A percentile compares a stretch with the other conserved stretches of the same genome.
These are phyloP conservation scores for Kluyveromyces dobzhanskii DNA, from an alignment of 805 yeast genomes.

Conservation along the genomic window DNA sequence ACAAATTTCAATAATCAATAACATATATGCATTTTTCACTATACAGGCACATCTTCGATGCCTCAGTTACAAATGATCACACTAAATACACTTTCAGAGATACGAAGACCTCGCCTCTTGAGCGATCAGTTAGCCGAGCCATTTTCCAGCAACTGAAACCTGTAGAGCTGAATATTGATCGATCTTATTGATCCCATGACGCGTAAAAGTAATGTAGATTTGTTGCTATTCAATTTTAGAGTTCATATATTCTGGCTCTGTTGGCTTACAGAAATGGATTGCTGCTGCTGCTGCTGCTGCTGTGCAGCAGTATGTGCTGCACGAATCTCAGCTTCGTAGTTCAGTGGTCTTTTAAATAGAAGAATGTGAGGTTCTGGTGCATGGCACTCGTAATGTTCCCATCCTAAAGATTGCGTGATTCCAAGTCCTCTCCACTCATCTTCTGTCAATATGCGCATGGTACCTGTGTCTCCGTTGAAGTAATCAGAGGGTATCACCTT, in stretches of 20 bases:
- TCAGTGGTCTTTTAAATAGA: conserved; percentile 67
- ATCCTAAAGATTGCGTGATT: conserved; percentile 92
- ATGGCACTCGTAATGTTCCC: conserved; percentile 97
- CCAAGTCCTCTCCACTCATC: conserved; percentile 99
- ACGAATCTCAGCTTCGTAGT: conserved; percentile 37
- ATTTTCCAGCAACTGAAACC: too few species aligned
- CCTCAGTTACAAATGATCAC: too few species aligned
- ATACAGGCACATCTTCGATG: too few species aligned
- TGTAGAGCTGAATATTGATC: too few species aligned
- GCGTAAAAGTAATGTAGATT: too few species aligned
- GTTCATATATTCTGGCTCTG: conserved; percentile 1
- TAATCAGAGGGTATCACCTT: conserved; percentile 91
- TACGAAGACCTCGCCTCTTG: too few species aligned
- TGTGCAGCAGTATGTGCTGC: conserved; percentile 26
- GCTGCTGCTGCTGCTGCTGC: conserved; percentile 13
- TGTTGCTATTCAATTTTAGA: too few species aligned
- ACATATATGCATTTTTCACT: too few species aligned
- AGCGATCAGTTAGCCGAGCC: too few species aligned
- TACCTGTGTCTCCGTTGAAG: conserved; percentile 88
- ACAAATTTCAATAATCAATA: neutral
- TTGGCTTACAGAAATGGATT: conserved; percentile 14
- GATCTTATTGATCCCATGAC: too few species aligned
- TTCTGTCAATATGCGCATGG: conserved; percentile 79
- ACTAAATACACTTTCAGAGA: too few species aligned
- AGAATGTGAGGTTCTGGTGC: conserved; percentile 98